These are phyloP conservation scores for Zelonia costaricensis DNA, from an alignment of 208 protist genomes.

Conservation along the genomic window DNA sequence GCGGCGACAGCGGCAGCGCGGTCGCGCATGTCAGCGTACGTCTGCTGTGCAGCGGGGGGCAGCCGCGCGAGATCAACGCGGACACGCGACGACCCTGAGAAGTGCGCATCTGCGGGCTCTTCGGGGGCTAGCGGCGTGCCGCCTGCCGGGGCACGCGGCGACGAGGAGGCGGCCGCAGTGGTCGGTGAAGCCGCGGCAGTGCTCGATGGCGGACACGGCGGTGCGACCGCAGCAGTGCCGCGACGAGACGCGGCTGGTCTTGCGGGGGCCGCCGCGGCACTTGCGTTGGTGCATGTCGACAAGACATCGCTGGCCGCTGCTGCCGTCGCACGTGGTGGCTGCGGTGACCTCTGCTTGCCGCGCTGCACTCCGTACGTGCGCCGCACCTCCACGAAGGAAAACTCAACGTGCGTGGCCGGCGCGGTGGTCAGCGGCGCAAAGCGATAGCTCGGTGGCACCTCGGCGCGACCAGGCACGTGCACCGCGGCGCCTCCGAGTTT, in stretches of 20 bases:
- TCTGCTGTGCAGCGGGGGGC: background rate
- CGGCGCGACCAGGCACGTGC: conserved; percentile 3
- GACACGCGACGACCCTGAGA: conserved; percentile 7
- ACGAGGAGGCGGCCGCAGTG: too few relatives aligned
- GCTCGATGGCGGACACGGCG: too few relatives aligned
- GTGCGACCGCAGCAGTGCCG: too few relatives aligned
- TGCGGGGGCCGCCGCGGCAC: too few relatives aligned
- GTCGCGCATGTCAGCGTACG: conserved; percentile 22
- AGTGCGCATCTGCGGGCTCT: too few relatives aligned
- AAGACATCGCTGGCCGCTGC: too few relatives aligned
- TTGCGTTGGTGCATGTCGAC: too few relatives aligned
- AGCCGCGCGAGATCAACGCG: background rate
- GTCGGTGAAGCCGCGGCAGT: too few relatives aligned
- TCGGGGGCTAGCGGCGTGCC: too few relatives aligned
- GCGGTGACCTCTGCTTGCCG: too few relatives aligned
- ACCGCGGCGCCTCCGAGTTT: background rate
- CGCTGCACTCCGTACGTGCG: too few relatives aligned
- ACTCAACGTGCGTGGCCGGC: conserved; percentile 10
- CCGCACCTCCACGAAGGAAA: background rate
- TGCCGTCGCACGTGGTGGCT: background rate
- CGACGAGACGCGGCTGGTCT: too few relatives aligned
- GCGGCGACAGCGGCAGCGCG: background rate
- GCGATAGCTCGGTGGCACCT: background rate
- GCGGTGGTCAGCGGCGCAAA: conserved; percentile 31
- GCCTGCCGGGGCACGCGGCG: background rate